Conservation (phyloP, 805 yeast species). For the Suhomyces faveliae region DNA sequence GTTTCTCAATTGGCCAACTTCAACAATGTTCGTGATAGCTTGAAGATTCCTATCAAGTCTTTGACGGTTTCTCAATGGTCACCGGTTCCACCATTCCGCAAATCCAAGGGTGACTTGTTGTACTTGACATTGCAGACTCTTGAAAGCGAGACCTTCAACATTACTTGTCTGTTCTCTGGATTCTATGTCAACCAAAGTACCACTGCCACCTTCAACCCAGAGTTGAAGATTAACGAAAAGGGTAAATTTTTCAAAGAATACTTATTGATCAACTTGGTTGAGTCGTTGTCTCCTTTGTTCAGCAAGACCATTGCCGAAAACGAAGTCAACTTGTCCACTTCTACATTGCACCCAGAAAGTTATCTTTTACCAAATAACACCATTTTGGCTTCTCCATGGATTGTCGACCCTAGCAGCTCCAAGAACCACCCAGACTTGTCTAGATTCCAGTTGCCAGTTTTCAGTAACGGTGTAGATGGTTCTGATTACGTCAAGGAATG, state of each 20-base stretch:
- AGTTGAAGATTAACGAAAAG: slow-evolving; percentile 42
- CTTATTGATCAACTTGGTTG: slow-evolving; percentile 60
- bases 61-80: slow-evolving; percentile 74
- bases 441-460: slow-evolving; percentile 54
- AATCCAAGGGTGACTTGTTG: slow-evolving; percentile 70
- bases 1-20: slow-evolving; percentile 23
- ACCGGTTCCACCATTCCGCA: slow-evolving; percentile 70
- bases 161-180: slow-evolving; percentile 78
- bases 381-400: slow-evolving; percentile 75
- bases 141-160: slow-evolving; percentile 75
- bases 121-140: slow-evolving; percentile 74
- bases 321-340: slow-evolving; percentile 40
- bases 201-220: slow-evolving; percentile 66
- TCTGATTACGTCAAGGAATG: slow-evolving; percentile 67
- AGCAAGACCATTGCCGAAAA: slow-evolving; percentile 51
- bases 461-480: slow-evolving; percentile 59
- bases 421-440: slow-evolving; percentile 52
- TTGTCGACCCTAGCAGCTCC: slow-evolving; percentile 37
- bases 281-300: slow-evolving; percentile 65
- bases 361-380: slow-evolving; percentile 61
- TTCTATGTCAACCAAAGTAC: slow-evolving; percentile 75
- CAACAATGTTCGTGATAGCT: slow-evolving; percentile 23
- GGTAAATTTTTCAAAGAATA: slow-evolving; percentile 38
- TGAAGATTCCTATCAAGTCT: slow-evolving; percentile 54
- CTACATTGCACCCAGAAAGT: slow-evolving; percentile 49